Percentiles rank a stretch among this genome's conserved stretches.
phyloP scores from a whole-genome alignment of 192 early-diverging fungal species.

The Dissophora ornata region DNA sequence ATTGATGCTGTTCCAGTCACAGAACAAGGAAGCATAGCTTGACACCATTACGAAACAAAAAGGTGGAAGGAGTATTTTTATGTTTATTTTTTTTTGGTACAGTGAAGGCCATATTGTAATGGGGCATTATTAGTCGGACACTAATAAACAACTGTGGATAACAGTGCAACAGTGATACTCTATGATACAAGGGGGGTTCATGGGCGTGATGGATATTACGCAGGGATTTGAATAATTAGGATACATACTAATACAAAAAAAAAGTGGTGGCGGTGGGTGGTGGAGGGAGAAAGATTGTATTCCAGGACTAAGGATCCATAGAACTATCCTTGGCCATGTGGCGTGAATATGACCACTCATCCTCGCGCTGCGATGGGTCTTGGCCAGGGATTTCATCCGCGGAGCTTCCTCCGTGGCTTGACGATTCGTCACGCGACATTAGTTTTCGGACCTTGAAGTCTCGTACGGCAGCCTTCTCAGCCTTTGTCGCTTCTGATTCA shows the following conservation, averaged over 20 bases:
- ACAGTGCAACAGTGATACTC: neutral
- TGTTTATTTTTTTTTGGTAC: too few species aligned
- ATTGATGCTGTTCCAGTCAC: too few species aligned
- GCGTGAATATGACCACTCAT: constrained; percentile 51
- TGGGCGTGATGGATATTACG: too few species aligned
- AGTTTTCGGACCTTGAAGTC: constrained; percentile 53
- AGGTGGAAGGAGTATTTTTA: neutral
- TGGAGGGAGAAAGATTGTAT: neutral
- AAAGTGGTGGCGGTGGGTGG: too few species aligned
- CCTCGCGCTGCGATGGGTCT: neutral
- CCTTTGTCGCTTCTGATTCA: neutral
- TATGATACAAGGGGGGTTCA: constrained; percentile 9
- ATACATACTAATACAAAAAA: constrained; percentile 16
- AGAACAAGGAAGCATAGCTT: too few species aligned
- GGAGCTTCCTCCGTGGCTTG: constrained; percentile 5
- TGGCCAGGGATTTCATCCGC: neutral
- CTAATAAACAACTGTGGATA: too few species aligned
- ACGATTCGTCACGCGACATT: constrained; percentile 37
- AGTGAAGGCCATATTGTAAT: too few species aligned
- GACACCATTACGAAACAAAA: too few species aligned
- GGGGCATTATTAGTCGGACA: neutral
- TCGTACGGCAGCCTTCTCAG: constrained; percentile 4
- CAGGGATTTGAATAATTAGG: constrained; percentile 8
- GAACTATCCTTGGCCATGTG: constrained; percentile 46
- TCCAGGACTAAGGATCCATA: constrained; percentile 13